These are phyloP conservation scores for Schwanniomyces yamadae DNA, from an alignment of 805 yeast genomes.

Conservation along the genomic window DNA sequence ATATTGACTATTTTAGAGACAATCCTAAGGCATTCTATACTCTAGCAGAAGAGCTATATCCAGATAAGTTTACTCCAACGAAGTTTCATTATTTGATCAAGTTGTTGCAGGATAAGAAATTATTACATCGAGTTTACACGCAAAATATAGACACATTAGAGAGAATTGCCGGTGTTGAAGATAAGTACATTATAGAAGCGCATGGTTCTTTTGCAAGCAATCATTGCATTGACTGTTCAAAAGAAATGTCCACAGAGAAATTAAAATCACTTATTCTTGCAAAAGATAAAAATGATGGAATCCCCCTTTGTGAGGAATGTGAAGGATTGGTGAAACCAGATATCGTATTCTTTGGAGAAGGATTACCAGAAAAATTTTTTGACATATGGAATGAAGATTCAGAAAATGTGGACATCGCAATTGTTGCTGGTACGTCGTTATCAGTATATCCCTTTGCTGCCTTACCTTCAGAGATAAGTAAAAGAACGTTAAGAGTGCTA, in stretches of 20 bases:
- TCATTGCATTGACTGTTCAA: conserved; percentile 76
- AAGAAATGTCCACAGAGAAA: conserved; percentile 47
- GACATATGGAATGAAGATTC: conserved; percentile 60
- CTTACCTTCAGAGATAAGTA: conserved; percentile 62
- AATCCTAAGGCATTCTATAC: conserved; percentile 84
- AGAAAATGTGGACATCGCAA: conserved; percentile 60
- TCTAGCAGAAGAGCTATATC: conserved; percentile 80
- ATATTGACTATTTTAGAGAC: conserved; percentile 72
- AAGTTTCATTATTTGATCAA: conserved; percentile 73
- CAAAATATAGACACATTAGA: conserved; percentile 95
- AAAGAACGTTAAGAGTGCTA: conserved; percentile 53
- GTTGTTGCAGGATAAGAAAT: conserved; percentile 61
- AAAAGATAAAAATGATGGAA: conserved; percentile 30
- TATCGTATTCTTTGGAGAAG: conserved; percentile 93
- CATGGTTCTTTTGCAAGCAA: conserved; percentile 90
- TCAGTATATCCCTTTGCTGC: conserved; percentile 90
- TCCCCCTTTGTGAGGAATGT: conserved; percentile 63
- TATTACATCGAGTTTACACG: conserved; percentile 72
- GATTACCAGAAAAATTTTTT: conserved; percentile 70
- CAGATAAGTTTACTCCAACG: conserved; percentile 85
- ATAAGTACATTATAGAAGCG: conserved; percentile 74
- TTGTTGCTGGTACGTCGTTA: conserved; percentile 91
- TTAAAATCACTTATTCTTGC: conserved; percentile 41
- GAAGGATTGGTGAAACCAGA: conserved; percentile 85
- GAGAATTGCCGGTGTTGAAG: conserved; percentile 72